Evolutionary conservation across 1,139 yeast species (phyloP).

Genomic region (Diutina catenulata): DNA sequence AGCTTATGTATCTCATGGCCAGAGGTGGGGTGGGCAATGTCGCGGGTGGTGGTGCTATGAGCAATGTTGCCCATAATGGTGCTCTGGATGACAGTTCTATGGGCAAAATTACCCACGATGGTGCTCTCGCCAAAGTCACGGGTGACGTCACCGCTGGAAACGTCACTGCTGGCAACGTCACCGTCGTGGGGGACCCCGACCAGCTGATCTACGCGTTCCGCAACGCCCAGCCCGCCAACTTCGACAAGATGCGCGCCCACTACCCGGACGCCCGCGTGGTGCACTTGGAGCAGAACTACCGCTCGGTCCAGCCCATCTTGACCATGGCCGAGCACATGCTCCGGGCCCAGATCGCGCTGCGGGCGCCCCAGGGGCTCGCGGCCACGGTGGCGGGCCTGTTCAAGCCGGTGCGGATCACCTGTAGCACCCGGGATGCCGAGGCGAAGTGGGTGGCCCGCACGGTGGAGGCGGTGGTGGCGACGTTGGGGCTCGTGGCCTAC

Average conservation of each 20-base stretch:
- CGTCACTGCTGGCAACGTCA: constrained; percentile 32
- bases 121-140: too few species aligned
- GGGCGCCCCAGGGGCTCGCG: constrained; percentile 10
- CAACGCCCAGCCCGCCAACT: constrained; percentile 64
- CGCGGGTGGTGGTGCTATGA: background rate
- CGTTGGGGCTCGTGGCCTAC: constrained; percentile 17
- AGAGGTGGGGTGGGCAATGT: too few species aligned
- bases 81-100: background rate
- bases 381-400: background rate
- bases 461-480: constrained; percentile 30
- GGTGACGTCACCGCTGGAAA: too few species aligned
- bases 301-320: constrained; percentile 65
- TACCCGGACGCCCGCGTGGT: constrained; percentile 17
- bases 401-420: constrained; percentile 19
- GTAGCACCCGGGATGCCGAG: constrained; percentile 25
- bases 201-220: constrained; percentile 89
- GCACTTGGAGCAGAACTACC: constrained; percentile 56
- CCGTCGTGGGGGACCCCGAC: constrained; percentile 94
- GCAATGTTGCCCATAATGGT: too few species aligned
- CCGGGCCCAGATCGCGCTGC: constrained; percentile 18
- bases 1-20: constrained; percentile 52
- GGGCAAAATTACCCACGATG: too few species aligned
- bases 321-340: constrained; percentile 57
- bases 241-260: constrained; percentile 36
- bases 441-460: constrained; percentile 48